Evolutionary conservation across 2,329 filamentous ascomycete genomes (phyloP).

Genomic region (Calonectria fujianensis): DNA sequence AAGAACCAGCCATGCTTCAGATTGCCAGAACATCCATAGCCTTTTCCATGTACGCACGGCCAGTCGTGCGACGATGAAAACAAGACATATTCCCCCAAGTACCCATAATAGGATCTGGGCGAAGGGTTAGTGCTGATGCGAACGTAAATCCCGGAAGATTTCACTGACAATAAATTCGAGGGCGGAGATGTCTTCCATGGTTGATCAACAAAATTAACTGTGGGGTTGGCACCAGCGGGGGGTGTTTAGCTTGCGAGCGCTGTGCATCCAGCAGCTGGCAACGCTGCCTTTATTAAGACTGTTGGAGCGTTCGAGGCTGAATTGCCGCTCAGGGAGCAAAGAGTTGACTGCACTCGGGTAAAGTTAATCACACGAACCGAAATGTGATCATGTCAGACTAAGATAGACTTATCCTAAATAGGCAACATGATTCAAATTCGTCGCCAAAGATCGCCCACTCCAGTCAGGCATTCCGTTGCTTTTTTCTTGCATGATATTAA

Average conservation of each 20-base stretch:
- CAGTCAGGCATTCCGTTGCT: neutral
- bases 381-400: neutral
- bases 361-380: neutral
- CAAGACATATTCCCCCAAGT: neutral
- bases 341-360: too few relatives aligned
- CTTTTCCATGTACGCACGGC: slow-evolving; percentile 8
- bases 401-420: neutral
- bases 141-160: neutral
- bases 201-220: too few relatives aligned
- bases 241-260: neutral
- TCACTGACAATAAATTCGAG: neutral
- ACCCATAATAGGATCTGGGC: neutral
- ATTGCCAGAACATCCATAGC: slow-evolving; percentile 6
- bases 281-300: neutral
- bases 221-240: neutral
- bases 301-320: neutral
- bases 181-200: neutral
- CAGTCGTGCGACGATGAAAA: slow-evolving; percentile 2
- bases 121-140: neutral
- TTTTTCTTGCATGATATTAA: neutral
- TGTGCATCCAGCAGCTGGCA: neutral
- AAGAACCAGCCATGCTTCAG: slow-evolving; percentile 15
- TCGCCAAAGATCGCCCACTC: neutral
- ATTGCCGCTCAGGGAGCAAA: neutral
- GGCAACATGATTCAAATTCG: neutral